Percentiles rank a stretch among this genome's conserved stretches.
These are phyloP conservation scores for Aspergillus piperis DNA, from an alignment of 2,329 filamentous ascomycete genomes.

Conservation along the genomic window DNA sequence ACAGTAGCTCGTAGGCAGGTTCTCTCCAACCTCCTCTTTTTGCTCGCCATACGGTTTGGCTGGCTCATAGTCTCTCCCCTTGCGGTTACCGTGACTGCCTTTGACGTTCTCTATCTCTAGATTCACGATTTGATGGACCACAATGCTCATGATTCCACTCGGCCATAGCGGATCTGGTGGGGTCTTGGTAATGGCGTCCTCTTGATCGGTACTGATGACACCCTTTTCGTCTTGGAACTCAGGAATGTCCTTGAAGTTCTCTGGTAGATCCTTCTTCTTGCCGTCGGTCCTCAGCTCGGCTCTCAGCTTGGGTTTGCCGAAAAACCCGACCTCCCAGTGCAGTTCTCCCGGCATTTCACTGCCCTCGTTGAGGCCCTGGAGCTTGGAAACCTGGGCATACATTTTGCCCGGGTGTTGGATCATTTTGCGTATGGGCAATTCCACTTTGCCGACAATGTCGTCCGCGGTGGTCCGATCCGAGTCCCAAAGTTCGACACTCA, in stretches of 20 bases:
- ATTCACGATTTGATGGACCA: slow-evolving; percentile 94
- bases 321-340: slow-evolving; percentile 95
- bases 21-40: slow-evolving; percentile 77
- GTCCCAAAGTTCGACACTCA: slow-evolving; percentile 95
- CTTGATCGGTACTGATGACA: slow-evolving; percentile 67
- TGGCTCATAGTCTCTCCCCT: slow-evolving; percentile 84
- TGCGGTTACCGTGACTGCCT: slow-evolving; percentile 77
- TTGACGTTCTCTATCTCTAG: slow-evolving; percentile 90
- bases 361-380: slow-evolving; percentile 78
- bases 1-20: slow-evolving; percentile 88
- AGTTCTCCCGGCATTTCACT: slow-evolving; percentile 90
- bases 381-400: slow-evolving; percentile 83
- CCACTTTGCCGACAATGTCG: slow-evolving; percentile 92
- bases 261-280: slow-evolving; percentile 74
- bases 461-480: slow-evolving; percentile 90
- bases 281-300: slow-evolving; percentile 83
- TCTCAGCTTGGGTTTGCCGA: slow-evolving; percentile 85
- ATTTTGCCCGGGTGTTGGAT: slow-evolving; percentile 92
- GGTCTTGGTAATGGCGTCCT: slow-evolving; percentile 84
- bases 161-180: slow-evolving; percentile 97
- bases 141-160: slow-evolving; percentile 79
- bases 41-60: slow-evolving; percentile 81
- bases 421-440: slow-evolving; percentile 90
- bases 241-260: slow-evolving; percentile 69
- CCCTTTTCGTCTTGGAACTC: slow-evolving; percentile 89